phyloP scores from a whole-genome alignment of 148 eudicot species.

The Amaranthus hypochondriacus region DNA sequence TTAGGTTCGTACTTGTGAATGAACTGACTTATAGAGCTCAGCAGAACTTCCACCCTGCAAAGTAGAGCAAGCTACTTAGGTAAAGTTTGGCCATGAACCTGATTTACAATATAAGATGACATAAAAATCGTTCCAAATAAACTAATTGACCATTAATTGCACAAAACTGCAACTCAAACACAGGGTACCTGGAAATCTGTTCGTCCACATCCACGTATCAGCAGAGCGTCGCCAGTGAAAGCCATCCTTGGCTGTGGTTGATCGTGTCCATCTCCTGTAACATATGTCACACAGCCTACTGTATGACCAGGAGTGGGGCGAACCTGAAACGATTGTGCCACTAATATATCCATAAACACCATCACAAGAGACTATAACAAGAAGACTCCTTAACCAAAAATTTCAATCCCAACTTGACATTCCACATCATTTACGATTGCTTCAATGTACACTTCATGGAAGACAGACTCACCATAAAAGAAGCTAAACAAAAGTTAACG shows the following conservation, averaged over 20 bases:
- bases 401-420: background rate
- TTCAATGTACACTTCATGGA: background rate
- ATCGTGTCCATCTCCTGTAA: constrained; percentile 81
- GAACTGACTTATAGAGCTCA: constrained; percentile 79
- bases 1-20: constrained; percentile 67
- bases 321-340: constrained; percentile 48
- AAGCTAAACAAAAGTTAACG: background rate
- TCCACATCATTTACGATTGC: background rate
- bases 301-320: constrained; percentile 98
- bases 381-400: background rate
- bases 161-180: background rate
- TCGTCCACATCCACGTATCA: constrained; percentile 96
- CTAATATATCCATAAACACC: background rate
- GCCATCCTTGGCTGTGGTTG: constrained; percentile 95
- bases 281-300: constrained; percentile 86
- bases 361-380: background rate
- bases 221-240: constrained; percentile 87
- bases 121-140: too few relatives aligned
- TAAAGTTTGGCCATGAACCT: background rate
- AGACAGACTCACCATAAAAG: background rate
- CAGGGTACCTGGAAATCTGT: constrained; percentile 88
- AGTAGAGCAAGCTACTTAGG: background rate
- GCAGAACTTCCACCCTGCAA: constrained; percentile 88
- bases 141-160: too few relatives aligned
- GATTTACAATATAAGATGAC: background rate